Evolutionary conservation across 306 rosid species (phyloP), one percentile per base, ranked within the genome.

Genomic region (Cicer arietinum): DNA sequence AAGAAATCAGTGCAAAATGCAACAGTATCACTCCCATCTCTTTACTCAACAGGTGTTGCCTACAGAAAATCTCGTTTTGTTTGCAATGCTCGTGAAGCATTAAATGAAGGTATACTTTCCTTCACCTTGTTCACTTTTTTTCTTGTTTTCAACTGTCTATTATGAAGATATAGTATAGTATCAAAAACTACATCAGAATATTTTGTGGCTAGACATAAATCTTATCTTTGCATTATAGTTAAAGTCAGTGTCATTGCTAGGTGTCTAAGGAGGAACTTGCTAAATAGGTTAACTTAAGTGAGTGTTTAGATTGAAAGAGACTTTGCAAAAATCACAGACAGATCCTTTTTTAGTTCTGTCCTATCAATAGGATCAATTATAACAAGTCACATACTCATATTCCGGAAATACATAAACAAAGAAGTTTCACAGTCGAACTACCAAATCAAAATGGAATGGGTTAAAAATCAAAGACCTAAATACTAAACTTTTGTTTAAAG

Each of bases 11-110:
- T 57, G 45, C 67, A 68, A 2, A 67, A 67, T 40, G 20, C 56
- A 67, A 67, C 39, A 20, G 4, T 45, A 0, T 69, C 89, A 3
- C 42, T 58, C 47, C 84, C 75, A 8, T 78, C 89, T 71, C 70
- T 80, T 58, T 69, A n/a, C 57, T 79, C 81, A 50, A 54, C 69
- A 12, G 39, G 45, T 41, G 72, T 59, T 45, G 47, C 52, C 64
- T 20, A 14, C 61, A 80, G 73, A 77, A 86, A 82, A 83, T 75
- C 90, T n/a, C 84, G 81, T 54, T 77, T 87, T 39, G 56, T 91
- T 80, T 91, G 96, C 89, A 85, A 86, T 69, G 96, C 96, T 81
- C 90, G 88, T 35, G 93, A 91, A 81, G 87, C 90, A 14, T 73
- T 87, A 11, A 10, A 87, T 70, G 81, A 81, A 86, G 96, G 96